A percentile compares a stretch with the other conserved stretches of the same genome.
phyloP scores from a whole-genome alignment of 208 protist genomes.

The Trypanosoma cruzi region DNA sequence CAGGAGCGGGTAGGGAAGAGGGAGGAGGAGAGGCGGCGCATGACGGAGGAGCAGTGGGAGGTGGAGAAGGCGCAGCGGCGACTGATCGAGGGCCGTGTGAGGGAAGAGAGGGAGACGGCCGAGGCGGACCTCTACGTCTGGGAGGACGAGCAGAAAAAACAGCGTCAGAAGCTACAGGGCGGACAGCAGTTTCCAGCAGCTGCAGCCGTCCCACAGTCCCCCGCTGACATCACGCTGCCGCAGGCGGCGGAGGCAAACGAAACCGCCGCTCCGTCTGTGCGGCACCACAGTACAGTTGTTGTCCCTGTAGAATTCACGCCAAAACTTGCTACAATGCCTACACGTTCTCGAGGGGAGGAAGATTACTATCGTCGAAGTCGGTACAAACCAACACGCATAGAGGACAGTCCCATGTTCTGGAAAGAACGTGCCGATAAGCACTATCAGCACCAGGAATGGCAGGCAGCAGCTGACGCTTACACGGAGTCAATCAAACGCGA shows the following conservation, averaged over 20 bases:
- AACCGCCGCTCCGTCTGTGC: slow-evolving; percentile 39
- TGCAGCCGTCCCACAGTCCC: not conserved
- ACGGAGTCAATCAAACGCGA: slow-evolving; percentile 93
- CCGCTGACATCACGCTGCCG: slow-evolving; percentile 18
- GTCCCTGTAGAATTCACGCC: slow-evolving; percentile 89
- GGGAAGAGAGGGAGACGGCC: slow-evolving; percentile 61
- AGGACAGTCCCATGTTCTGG: slow-evolving; percentile 94
- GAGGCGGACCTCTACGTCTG: slow-evolving; percentile 79
- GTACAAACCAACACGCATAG: slow-evolving; percentile 91
- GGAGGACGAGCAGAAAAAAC: slow-evolving; percentile 44
- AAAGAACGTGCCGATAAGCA: slow-evolving; percentile 89
- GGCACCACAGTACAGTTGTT: slow-evolving; percentile 74
- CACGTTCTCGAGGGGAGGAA: slow-evolving; percentile 87
- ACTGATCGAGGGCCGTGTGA: slow-evolving; percentile 73
- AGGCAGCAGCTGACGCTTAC: slow-evolving; percentile 84
- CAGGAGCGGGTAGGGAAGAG: slow-evolving; percentile 62
- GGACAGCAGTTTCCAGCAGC: not conserved
- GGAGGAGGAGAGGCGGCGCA: slow-evolving; percentile 80
- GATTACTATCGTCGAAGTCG: slow-evolving; percentile 92
- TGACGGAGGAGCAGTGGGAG: slow-evolving; percentile 91
- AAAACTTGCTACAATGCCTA: slow-evolving; percentile 74
- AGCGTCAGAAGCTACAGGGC: slow-evolving; percentile 3
- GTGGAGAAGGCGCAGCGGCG: slow-evolving; percentile 82
- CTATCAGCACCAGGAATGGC: slow-evolving; percentile 76
- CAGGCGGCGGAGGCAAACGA: not conserved